Conservation (phyloP, 2,329 filamentous ascomycete genomes). For the Talaromyces sp. region DNA sequence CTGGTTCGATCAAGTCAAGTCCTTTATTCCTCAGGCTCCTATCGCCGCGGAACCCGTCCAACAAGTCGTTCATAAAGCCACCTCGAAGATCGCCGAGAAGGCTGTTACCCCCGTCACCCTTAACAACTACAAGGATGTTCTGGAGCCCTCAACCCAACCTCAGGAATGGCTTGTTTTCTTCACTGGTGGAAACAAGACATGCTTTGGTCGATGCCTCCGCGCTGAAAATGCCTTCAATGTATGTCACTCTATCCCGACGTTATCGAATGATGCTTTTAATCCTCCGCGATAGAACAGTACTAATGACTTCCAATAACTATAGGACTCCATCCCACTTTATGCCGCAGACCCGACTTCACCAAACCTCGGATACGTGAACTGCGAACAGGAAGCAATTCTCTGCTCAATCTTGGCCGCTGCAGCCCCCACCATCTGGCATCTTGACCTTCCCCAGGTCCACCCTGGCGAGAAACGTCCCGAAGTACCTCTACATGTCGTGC, state of each 20-base stretch:
- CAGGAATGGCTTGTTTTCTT: constrained; percentile 57
- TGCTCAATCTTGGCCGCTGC: constrained; percentile 57
- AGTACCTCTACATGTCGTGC: constrained; percentile 50
- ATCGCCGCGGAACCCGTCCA: constrained; percentile 29
- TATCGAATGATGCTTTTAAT: not conserved
- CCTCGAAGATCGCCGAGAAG: constrained; percentile 46
- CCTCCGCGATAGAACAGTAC: not conserved
- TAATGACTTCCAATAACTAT: constrained; percentile 1
- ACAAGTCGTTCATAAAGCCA: constrained; percentile 41
- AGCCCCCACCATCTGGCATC: constrained; percentile 54
- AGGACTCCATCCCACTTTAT: constrained; percentile 52
- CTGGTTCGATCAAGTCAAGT: constrained; percentile 50
- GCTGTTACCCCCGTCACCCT: constrained; percentile 51
- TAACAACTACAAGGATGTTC: constrained; percentile 53
- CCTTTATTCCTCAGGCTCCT: constrained; percentile 49
- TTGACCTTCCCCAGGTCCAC: constrained; percentile 51
- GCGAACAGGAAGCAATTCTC: constrained; percentile 54
- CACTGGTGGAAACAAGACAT: constrained; percentile 61
- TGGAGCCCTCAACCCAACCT: constrained; percentile 40
- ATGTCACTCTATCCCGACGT: constrained; percentile 19
- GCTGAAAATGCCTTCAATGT: constrained; percentile 51
- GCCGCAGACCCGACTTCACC: constrained; percentile 51
- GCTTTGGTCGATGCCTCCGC: constrained; percentile 54
- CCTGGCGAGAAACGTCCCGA: constrained; percentile 49
- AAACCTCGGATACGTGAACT: constrained; percentile 54